Percentiles rank a stretch among this genome's conserved stretches.
Evolutionary conservation across 495 filamentous ascomycete genomes (phyloP).

Genomic region (Paragyromitra xinjiangensis): DNA sequence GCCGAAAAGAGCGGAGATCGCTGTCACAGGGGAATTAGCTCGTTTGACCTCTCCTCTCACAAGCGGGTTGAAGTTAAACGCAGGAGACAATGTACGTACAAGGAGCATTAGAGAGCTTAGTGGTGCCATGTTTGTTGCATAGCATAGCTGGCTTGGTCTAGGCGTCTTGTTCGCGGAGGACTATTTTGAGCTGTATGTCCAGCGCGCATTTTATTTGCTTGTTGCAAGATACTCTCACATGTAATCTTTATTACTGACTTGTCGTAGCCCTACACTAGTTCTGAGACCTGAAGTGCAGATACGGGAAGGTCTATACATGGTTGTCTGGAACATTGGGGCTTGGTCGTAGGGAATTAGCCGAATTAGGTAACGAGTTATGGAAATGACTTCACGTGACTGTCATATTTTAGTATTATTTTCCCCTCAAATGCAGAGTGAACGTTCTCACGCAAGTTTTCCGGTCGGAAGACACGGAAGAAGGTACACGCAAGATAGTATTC

Average conservation of each 20-base stretch:
- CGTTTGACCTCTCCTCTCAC: not conserved
- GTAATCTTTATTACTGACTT: not conserved
- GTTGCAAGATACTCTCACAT: not conserved
- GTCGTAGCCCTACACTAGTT: not conserved
- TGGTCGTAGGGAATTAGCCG: not conserved
- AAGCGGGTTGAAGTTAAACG: not conserved
- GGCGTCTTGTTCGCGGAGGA: not conserved
- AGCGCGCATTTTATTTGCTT: not conserved
- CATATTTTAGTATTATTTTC: not conserved
- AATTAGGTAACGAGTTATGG: not conserved
- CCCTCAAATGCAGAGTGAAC: not conserved
- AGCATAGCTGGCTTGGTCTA: not conserved
- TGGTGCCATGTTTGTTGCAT: not conserved
- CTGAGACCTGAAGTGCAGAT: not conserved
- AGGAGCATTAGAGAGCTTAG: not conserved
- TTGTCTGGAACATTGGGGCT: not conserved
- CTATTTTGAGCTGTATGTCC: not conserved
- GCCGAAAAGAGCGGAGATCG: not conserved
- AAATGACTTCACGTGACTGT: not conserved
- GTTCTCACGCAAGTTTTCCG: too few relatives aligned
- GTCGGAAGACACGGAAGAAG: not conserved
- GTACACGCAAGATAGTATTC: not conserved
- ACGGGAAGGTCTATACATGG: not conserved
- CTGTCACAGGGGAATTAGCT: too few relatives aligned
- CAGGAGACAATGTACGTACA: not conserved